A percentile compares a stretch with the other conserved stretches of the same genome.
phyloP scores from a whole-genome alignment of 148 eudicot genomes.

The Nepenthes gracilis region DNA sequence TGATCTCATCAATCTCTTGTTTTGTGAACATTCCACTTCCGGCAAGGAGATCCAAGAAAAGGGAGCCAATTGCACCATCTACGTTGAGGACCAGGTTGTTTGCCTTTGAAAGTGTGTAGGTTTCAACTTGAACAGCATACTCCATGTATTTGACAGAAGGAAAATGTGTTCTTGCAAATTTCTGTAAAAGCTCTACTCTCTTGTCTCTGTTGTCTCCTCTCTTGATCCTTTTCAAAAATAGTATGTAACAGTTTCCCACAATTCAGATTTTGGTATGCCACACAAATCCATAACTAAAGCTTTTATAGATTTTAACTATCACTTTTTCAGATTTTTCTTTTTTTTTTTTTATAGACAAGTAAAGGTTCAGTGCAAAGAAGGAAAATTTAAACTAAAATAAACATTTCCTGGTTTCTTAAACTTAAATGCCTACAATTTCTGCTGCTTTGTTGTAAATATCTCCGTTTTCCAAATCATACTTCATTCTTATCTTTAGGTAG shows the following conservation, averaged over 20 bases:
- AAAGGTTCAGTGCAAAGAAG: no score
- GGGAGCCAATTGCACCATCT: conserved; percentile 94
- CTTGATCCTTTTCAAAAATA: conserved; percentile 57
- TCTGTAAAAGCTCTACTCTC: conserved; percentile 89
- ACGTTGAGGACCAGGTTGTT: conserved; percentile 87
- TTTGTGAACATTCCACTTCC: conserved; percentile 96
- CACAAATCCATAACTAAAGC: no score
- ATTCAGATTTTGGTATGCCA: no score
- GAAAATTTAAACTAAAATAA: no score
- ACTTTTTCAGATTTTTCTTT: no score
- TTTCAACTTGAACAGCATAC: conserved; percentile 91
- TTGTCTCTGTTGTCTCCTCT: conserved; percentile 98
- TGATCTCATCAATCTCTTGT: conserved; percentile 89
- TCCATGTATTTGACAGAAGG: conserved; percentile 98
- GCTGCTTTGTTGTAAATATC: no score
- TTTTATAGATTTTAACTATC: no score
- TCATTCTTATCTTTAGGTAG: no score
- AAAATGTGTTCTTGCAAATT: conserved; percentile 71
- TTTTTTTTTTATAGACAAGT: no score
- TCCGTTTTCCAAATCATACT: no score
- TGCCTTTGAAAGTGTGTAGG: conserved; percentile 94
- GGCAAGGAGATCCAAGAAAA: conserved; percentile 92
- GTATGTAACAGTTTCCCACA: not conserved
- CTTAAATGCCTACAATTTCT: no score
- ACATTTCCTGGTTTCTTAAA: no score